phyloP scores from a whole-genome alignment of 2,329 filamentous ascomycete genomes.

The Calonectria multiphialidica region DNA sequence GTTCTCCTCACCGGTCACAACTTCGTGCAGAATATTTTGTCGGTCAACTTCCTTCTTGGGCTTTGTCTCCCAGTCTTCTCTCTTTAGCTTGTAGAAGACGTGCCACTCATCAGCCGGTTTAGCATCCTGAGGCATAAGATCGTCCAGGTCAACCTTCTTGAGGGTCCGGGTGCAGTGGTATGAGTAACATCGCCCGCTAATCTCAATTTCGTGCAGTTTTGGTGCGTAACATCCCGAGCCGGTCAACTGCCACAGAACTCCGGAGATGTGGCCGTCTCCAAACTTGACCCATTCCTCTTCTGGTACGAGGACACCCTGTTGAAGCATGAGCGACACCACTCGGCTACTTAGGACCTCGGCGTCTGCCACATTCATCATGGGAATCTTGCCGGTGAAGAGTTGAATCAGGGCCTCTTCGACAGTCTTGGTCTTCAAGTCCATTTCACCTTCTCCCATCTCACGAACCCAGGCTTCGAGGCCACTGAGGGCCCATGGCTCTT shows the following conservation, averaged over 20 bases:
- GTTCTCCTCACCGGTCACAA: conserved; percentile 91
- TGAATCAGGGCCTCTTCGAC: conserved; percentile 90
- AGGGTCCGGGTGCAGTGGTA: conserved; percentile 93
- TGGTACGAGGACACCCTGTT: conserved; percentile 80
- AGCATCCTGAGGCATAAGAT: conserved; percentile 76
- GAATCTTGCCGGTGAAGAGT: conserved; percentile 93
- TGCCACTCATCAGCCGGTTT: conserved; percentile 85
- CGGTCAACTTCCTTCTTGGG: conserved; percentile 90
- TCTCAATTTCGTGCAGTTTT: conserved; percentile 79
- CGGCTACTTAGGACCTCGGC: conserved; percentile 86
- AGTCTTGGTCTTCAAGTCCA: conserved; percentile 85
- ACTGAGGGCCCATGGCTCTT: conserved; percentile 93
- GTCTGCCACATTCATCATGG: conserved; percentile 98
- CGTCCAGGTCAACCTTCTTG: conserved; percentile 91
- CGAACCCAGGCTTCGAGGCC: conserved; percentile 89
- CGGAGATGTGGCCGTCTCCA: conserved; percentile 82
- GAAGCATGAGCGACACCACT: conserved; percentile 85
- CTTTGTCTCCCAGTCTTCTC: conserved; percentile 78
- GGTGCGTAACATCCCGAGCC: conserved; percentile 92
- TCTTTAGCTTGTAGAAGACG: conserved; percentile 86
- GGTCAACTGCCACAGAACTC: conserved; percentile 93
- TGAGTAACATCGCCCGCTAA: conserved; percentile 87
- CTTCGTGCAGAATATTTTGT: conserved; percentile 95
- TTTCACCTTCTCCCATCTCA: conserved; percentile 90
- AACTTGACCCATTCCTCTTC: conserved; percentile 99